Evolutionary conservation across 495 filamentous ascomycete species (phyloP).

Genomic region (Penicillium desertorum): DNA sequence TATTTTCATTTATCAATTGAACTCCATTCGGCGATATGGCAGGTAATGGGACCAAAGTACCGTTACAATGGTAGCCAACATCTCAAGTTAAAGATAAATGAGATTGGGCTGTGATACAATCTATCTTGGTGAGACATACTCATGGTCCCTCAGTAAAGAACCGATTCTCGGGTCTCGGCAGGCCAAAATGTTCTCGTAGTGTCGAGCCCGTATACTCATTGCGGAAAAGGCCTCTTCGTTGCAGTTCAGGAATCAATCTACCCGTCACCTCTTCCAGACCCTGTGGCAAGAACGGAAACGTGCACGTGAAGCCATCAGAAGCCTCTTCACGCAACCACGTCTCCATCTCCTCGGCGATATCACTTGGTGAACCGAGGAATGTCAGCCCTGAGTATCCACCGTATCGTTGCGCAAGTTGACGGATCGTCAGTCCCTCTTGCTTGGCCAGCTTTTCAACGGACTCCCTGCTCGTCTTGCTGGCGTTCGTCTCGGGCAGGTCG

Average conservation of each 20-base stretch:
- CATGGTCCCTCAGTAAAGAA: constrained; percentile 38
- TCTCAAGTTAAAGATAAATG: no score
- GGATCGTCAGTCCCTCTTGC: constrained; percentile 46
- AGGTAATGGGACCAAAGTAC: neutral
- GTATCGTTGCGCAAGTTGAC: constrained; percentile 51
- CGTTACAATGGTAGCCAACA: neutral
- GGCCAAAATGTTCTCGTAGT: constrained; percentile 52
- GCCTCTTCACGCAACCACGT: constrained; percentile 47
- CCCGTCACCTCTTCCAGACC: constrained; percentile 52
- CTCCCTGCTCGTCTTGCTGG: constrained; percentile 51
- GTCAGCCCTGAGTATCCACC: constrained; percentile 53
- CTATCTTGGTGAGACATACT: neutral
- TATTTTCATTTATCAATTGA: neutral
- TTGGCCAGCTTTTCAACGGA: constrained; percentile 43
- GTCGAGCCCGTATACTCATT: constrained; percentile 43
- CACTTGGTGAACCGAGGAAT: constrained; percentile 51
- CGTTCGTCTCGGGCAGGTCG: constrained; percentile 53
- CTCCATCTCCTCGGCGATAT: constrained; percentile 51
- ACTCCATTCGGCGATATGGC: neutral
- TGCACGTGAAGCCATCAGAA: constrained; percentile 48
- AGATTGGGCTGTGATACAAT: neutral
- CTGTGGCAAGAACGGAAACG: constrained; percentile 51
- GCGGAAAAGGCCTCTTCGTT: constrained; percentile 51
- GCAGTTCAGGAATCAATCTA: constrained; percentile 51
- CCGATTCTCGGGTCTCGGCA: constrained; percentile 49